Percentiles rank a stretch among this genome's conserved stretches.
Evolutionary conservation across 1,284 basidiomycete genomes (phyloP).

Genomic region (Vanrija pseudolonga): DNA sequence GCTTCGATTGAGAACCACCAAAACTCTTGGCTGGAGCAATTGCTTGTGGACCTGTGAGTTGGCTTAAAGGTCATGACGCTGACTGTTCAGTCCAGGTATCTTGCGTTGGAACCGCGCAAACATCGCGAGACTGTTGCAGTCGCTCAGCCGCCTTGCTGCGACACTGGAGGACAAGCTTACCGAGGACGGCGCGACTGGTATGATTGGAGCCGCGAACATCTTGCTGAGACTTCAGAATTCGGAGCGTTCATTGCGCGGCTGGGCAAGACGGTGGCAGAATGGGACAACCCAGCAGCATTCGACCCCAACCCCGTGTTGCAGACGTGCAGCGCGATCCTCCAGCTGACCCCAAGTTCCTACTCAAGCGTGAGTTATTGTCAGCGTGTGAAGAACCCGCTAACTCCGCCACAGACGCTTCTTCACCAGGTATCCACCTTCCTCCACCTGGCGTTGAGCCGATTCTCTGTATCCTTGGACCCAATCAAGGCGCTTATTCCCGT

Average conservation of each 20-base stretch:
- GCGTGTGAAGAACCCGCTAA: too few species aligned
- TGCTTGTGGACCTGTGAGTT: conserved; percentile 18
- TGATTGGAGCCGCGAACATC: background rate
- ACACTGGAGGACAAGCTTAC: conserved; percentile 19
- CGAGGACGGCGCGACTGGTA: conserved; percentile 25
- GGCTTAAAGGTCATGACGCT: background rate
- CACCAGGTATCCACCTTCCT: conserved; percentile 36
- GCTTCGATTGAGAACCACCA: background rate
- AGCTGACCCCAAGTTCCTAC: conserved; percentile 7
- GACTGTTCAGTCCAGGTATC: conserved; percentile 22
- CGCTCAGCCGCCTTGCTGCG: conserved; percentile 17
- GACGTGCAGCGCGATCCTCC: conserved; percentile 15
- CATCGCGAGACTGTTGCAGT: conserved; percentile 24
- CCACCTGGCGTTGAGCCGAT: conserved; percentile 24
- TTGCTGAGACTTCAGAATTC: conserved; percentile 15
- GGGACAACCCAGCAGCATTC: conserved; percentile 23
- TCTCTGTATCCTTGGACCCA: conserved; percentile 16
- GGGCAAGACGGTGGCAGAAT: conserved; percentile 35
- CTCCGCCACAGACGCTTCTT: conserved; percentile 16
- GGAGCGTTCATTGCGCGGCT: conserved; percentile 32
- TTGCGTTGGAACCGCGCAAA: conserved; percentile 24
- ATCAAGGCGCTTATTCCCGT: conserved; percentile 7
- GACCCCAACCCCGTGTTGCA: conserved; percentile 32
- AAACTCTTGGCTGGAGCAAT: conserved; percentile 16
- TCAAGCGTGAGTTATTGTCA: conserved; percentile 9